Conservation (phyloP, 78 protist genomes). For the Dictyostelium capitatum region DNA sequence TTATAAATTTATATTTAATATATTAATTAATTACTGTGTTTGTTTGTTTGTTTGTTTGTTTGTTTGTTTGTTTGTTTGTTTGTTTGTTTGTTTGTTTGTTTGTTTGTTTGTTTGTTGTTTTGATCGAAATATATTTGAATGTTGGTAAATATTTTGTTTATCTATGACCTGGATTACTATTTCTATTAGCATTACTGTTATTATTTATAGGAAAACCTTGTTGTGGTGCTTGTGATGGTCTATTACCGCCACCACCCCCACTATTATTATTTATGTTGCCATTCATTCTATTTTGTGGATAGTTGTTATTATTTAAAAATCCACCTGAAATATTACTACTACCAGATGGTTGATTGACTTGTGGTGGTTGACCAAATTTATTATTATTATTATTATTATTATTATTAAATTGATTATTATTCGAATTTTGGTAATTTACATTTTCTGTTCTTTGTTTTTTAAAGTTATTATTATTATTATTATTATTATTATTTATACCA, state of each 20-base stretch:
- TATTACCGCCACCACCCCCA: neutral
- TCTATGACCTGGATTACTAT: constrained; percentile 12
- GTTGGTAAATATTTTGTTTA: neutral
- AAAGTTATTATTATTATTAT: neutral
- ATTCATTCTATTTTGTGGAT: neutral
- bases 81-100: too few relatives aligned
- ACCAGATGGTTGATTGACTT: neutral
- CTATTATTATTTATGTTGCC: neutral
- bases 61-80: too few relatives aligned
- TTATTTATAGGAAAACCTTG: neutral
- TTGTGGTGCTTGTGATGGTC: constrained; percentile 7
- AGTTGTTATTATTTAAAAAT: neutral
- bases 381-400: neutral
- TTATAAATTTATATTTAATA: too few relatives aligned
- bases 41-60: too few relatives aligned
- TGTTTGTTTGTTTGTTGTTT: too few relatives aligned
- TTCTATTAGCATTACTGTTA: neutral
- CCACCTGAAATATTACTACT: neutral
- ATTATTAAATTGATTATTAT: neutral
- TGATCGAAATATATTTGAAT: too few relatives aligned
- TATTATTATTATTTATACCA: neutral
- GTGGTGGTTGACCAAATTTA: neutral
- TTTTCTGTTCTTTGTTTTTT: constrained; percentile 19
- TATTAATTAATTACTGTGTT: too few relatives aligned
- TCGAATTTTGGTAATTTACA: neutral